Conservation (phyloP, 2,329 filamentous ascomycete genomes). For the Alternaria gaisen region DNA sequence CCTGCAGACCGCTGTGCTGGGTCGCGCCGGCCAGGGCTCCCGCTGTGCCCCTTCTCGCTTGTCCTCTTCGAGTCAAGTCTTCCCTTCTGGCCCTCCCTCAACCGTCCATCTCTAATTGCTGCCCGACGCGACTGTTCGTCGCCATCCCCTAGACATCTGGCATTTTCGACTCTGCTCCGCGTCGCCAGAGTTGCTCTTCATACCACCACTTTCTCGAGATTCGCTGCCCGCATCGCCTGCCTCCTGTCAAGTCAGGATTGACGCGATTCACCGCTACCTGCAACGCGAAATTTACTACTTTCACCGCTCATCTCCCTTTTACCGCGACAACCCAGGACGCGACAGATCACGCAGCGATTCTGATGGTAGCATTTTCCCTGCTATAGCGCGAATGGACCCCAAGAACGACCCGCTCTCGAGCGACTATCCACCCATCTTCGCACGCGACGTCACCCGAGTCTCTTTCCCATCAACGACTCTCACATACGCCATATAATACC, state of each 20-base stretch:
- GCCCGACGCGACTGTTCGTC: slow-evolving; percentile 20
- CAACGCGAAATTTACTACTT: slow-evolving; percentile 35
- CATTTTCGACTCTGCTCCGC: slow-evolving; percentile 1
- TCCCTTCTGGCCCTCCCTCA: slow-evolving; percentile 5
- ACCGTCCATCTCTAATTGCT: slow-evolving; percentile 13
- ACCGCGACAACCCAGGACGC: slow-evolving; percentile 12
- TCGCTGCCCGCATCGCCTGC: background rate
- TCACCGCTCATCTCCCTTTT: slow-evolving; percentile 28
- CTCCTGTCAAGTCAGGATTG: background rate
- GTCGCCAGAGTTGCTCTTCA: background rate
- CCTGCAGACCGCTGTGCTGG: slow-evolving; percentile 24
- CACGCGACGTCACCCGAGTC: slow-evolving; percentile 26
- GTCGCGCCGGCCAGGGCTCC: slow-evolving; percentile 18
- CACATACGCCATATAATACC: background rate
- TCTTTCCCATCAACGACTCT: slow-evolving; percentile 8
- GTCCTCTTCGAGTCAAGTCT: slow-evolving; percentile 20
- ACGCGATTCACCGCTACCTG: slow-evolving; percentile 13
- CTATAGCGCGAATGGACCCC: slow-evolving; percentile 45
- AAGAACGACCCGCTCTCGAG: slow-evolving; percentile 47
- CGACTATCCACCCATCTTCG: slow-evolving; percentile 46
- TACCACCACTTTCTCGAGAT: background rate
- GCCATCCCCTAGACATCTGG: slow-evolving; percentile 17
- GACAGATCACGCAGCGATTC: slow-evolving; percentile 1
- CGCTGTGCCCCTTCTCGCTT: slow-evolving; percentile 26
- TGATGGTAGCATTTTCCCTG: slow-evolving; percentile 1